phyloP scores from a whole-genome alignment of 2,329 filamentous ascomycete species.

The Harringtonia aguacate region DNA sequence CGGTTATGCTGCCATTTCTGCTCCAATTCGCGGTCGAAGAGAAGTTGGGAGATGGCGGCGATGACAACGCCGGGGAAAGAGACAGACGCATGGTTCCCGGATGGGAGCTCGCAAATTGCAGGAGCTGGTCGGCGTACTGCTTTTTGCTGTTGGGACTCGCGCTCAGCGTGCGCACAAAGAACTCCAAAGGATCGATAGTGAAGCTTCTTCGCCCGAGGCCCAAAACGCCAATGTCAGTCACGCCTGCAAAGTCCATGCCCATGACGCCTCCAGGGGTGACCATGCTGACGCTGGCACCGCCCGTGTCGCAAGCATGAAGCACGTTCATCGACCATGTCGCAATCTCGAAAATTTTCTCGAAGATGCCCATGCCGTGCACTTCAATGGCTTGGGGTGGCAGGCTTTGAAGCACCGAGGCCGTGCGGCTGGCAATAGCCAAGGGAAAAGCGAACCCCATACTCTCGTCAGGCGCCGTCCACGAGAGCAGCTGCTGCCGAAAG shows the following conservation, averaged over 20 bases:
- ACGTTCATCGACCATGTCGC: constrained; percentile 33
- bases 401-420: constrained; percentile 32
- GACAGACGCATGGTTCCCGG: constrained; percentile 24
- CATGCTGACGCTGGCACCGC: constrained; percentile 7
- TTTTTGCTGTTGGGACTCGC: constrained; percentile 31
- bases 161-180: constrained; percentile 32
- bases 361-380: constrained; percentile 37
- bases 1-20: neutral
- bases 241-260: constrained; percentile 20
- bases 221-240: constrained; percentile 21
- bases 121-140: constrained; percentile 30
- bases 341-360: constrained; percentile 39
- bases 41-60: constrained; percentile 8
- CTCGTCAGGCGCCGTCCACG: constrained; percentile 44
- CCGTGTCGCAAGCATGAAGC: constrained; percentile 23
- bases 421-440: constrained; percentile 48
- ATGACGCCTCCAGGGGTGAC: constrained; percentile 12
- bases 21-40: neutral
- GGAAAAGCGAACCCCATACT: constrained; percentile 53
- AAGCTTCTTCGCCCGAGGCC: constrained; percentile 21
- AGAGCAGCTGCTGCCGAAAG: constrained; percentile 54
- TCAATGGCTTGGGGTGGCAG: constrained; percentile 31
- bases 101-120: constrained; percentile 29
- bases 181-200: constrained; percentile 28
- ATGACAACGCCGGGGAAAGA: constrained; percentile 19